phyloP scores from a whole-genome alignment of 176 grass and related monocot species.

The Phoenix dactylifera region DNA sequence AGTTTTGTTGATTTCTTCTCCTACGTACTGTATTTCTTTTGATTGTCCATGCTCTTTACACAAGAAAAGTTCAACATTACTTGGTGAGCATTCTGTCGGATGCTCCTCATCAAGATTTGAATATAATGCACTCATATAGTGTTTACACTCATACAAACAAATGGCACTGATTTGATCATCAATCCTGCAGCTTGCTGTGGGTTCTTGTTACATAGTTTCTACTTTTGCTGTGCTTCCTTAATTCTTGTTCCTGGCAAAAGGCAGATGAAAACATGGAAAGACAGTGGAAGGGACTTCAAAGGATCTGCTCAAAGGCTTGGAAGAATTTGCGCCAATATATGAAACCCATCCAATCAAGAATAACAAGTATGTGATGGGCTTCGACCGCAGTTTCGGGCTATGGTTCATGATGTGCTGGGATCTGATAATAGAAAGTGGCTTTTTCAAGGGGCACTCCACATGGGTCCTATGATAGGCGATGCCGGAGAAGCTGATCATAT shows the following conservation, averaged over 20 bases:
- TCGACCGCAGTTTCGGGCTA: slow-evolving; percentile 88
- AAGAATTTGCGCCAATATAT: slow-evolving; percentile 81
- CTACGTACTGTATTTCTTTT: too few species aligned
- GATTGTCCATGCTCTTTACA: too few species aligned
- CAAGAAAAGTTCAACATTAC: too few species aligned
- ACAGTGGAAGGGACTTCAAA: slow-evolving; percentile 51
- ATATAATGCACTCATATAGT: too few species aligned
- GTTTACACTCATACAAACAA: too few species aligned
- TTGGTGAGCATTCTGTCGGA: too few species aligned
- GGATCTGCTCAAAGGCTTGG: slow-evolving; percentile 62
- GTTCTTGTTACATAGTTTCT: slow-evolving; percentile 2
- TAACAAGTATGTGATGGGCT: slow-evolving; percentile 81
- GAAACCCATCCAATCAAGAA: slow-evolving; percentile 82
- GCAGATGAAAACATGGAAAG: slow-evolving; percentile 74
- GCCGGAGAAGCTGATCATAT: slow-evolving; percentile 64
- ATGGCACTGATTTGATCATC: too few species aligned
- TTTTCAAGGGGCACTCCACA: slow-evolving; percentile 85
- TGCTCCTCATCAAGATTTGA: too few species aligned
- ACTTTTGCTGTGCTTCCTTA: background rate
- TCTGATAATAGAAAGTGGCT: slow-evolving; percentile 87
- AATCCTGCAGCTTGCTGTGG: background rate
- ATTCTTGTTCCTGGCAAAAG: slow-evolving; percentile 49
- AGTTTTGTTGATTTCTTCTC: too few species aligned
- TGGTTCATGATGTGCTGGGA: slow-evolving; percentile 89
- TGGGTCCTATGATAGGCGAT: slow-evolving; percentile 84